Base-by-base conservation (phyloP, 148 eudicot species). In the Camellia sinensis region DNA sequence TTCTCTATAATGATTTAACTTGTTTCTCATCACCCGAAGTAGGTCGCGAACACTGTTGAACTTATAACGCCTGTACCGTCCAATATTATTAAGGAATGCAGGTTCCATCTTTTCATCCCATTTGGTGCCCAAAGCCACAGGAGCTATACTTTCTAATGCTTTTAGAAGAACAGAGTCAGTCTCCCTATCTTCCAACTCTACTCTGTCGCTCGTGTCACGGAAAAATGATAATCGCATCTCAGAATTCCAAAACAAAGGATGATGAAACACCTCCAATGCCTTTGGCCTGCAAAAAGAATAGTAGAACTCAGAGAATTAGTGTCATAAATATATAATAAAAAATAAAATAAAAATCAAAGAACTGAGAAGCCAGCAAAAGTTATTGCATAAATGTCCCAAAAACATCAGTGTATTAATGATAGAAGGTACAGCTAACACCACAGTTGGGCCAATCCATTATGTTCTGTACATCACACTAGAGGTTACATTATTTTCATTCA, bases 131-230 rank as follows among this genome's bases (percentile, higher is more conserved):
- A 91, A 82, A 74, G 92, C 95, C 72, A 67, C 71, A 4, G 91
- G 84, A 57, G 88, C 94, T 78, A 85, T 84, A 80, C 89, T 85
- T 86, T 95, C 97, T 82, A 95, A 78, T 19, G 88, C 89, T 60
- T 66, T 82, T 17, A 95, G 77, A 72, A 95, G 83, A 78, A 71
- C 75, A 52, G 95, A 91, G 71, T 45, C 48, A 73, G 76, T 67
- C 81, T 84, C 93, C 80, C 98, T 87, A 76, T 92, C 97, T 87
- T 95, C 96, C 65, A 90, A 69, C 84, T 95, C 98, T 71, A 95
- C 93, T 79, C 98, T 88, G 81, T 95, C 98, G 80, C 98, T 95
- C 15, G 94, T 84, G 59, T 95, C 97, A 65, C 92, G 97, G 67
- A 95, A 88, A 82, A 95, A 95, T 52, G 93, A 93, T 21, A 95